A percentile compares a stretch with the other conserved stretches of the same genome.
Conservation (phyloP, 345 rosid species). For the Schrenkiella parvula region DNA sequence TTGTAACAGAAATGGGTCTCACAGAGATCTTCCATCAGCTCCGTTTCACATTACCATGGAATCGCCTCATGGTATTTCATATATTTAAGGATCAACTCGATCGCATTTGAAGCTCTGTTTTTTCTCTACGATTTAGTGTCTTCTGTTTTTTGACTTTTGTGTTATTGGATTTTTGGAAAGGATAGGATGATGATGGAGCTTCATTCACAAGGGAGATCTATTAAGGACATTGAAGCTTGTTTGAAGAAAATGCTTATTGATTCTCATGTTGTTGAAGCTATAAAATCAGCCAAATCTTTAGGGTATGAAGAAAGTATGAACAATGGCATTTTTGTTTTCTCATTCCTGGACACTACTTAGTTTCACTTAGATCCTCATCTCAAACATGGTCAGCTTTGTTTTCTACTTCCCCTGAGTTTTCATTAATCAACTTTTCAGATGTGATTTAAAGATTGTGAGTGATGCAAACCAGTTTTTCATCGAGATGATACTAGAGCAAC, state of each 20-base stretch:
- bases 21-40: slow-evolving; percentile 59
- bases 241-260: slow-evolving; percentile 48
- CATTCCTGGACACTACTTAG: background rate
- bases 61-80: slow-evolving; percentile 63
- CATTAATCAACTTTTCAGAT: slow-evolving; percentile 39
- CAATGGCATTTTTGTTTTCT: background rate
- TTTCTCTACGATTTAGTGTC: background rate
- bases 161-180: slow-evolving; percentile 28
- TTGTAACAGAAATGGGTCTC: slow-evolving; percentile 77
- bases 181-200: slow-evolving; percentile 89
- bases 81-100: background rate
- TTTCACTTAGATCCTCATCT: background rate
- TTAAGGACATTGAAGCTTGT: slow-evolving; percentile 56
- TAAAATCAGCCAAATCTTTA: slow-evolving; percentile 47
- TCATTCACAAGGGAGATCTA: slow-evolving; percentile 58
- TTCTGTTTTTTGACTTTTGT: background rate
- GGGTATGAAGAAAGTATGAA: slow-evolving; percentile 46
- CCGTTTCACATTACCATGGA: slow-evolving; percentile 71
- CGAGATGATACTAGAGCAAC: slow-evolving; percentile 68
- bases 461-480: slow-evolving; percentile 82
- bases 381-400: background rate
- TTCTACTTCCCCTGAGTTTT: background rate
- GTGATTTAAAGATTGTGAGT: slow-evolving; percentile 72
- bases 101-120: too few relatives aligned
- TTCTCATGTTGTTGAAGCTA: slow-evolving; percentile 43